These are phyloP conservation scores for Ustilago xerochloae DNA, from an alignment of 1,284 basidiomycete genomes.

Conservation along the genomic window DNA sequence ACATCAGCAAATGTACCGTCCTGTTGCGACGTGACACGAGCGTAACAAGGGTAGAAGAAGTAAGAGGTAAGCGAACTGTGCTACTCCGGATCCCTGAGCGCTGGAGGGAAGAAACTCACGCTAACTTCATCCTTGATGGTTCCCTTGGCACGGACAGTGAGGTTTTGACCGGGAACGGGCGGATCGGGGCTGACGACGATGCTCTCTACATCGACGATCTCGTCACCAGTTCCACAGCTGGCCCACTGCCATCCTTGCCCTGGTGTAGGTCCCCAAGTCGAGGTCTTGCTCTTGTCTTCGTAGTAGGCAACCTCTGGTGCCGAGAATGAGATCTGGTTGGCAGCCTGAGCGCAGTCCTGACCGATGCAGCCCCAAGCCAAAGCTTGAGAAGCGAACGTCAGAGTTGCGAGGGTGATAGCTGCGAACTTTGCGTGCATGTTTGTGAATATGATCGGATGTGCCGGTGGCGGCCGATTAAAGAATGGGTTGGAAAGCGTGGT, in stretches of 20 bases:
- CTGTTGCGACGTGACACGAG: background rate
- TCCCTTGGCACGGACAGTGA: constrained; percentile 62
- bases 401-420: constrained; percentile 30
- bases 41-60: background rate
- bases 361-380: constrained; percentile 48
- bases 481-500: too few species aligned
- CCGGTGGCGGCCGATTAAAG: background rate
- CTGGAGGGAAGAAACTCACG: constrained; percentile 38
- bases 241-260: constrained; percentile 60
- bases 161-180: constrained; percentile 63
- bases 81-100: too few species aligned
- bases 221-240: constrained; percentile 52
- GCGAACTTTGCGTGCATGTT: constrained; percentile 25
- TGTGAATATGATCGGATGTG: background rate
- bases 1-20: constrained; percentile 63
- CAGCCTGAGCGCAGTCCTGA: constrained; percentile 33
- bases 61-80: background rate
- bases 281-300: background rate
- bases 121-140: constrained; percentile 48
- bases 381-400: constrained; percentile 34
- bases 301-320: constrained; percentile 12
- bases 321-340: constrained; percentile 46
- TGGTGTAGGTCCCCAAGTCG: constrained; percentile 9
- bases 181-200: constrained; percentile 63
- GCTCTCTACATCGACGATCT: constrained; percentile 52